Evolutionary conservation across 805 yeast species (phyloP).

Genomic region (Wickerhamiella hasegawae): DNA sequence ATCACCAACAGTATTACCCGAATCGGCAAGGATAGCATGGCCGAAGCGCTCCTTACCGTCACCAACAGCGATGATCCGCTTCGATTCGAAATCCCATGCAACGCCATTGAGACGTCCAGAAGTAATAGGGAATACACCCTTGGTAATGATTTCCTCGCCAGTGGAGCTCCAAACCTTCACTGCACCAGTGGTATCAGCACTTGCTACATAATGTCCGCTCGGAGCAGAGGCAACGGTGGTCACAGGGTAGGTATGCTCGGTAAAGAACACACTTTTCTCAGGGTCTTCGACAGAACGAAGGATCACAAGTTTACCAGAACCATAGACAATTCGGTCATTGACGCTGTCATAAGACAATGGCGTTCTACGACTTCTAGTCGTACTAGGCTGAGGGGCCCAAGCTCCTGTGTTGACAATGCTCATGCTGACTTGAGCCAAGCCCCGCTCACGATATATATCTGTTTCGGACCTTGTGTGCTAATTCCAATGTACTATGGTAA

Average conservation of each 20-base stretch:
- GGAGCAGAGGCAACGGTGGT: slow-evolving; percentile 83
- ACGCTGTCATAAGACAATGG: slow-evolving; percentile 61
- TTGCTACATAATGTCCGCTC: slow-evolving; percentile 75
- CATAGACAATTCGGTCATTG: slow-evolving; percentile 60
- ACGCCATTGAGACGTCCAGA: slow-evolving; percentile 69
- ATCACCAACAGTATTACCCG: slow-evolving; percentile 96
- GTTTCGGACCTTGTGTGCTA: no score
- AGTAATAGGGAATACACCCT: slow-evolving; percentile 67
- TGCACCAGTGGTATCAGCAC: slow-evolving; percentile 83
- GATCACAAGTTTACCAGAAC: slow-evolving; percentile 64
- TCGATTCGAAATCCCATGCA: slow-evolving; percentile 83
- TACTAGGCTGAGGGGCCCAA: slow-evolving; percentile 68
- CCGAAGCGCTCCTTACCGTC: slow-evolving; percentile 86
- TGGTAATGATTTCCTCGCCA: slow-evolving; percentile 39
- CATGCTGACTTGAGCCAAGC: not conserved
- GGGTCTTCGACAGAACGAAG: slow-evolving; percentile 50
- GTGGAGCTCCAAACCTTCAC: slow-evolving; percentile 74
- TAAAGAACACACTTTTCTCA: slow-evolving; percentile 32
- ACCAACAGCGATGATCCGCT: slow-evolving; percentile 85
- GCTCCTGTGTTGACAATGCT: slow-evolving; percentile 5
- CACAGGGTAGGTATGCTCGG: slow-evolving; percentile 51
- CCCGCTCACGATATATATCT: no score
- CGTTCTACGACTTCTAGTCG: slow-evolving; percentile 52
- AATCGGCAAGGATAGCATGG: slow-evolving; percentile 81
- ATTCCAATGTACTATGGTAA: no score